Percentiles rank a stretch among this genome's conserved stretches.
Evolutionary conservation across 805 yeast genomes (phyloP).

Genomic region (Cyberlindnera misumaiensis): DNA sequence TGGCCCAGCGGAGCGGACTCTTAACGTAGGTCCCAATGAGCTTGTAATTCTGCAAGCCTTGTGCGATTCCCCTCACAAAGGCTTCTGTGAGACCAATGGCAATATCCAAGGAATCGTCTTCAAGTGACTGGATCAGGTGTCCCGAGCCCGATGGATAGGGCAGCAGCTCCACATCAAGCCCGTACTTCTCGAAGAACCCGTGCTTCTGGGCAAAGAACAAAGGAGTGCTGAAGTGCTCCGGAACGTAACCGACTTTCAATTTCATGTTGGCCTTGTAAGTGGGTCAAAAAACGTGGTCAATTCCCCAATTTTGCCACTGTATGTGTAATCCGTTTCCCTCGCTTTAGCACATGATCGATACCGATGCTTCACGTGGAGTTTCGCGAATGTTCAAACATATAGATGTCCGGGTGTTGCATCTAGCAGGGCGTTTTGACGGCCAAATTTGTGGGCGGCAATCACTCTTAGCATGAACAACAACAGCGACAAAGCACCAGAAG

Average conservation of each 20-base stretch:
- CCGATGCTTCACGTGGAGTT: no score
- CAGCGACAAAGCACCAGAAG: background rate
- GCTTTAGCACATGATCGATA: no score
- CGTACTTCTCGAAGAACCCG: slow-evolving; percentile 44
- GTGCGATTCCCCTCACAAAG: slow-evolving; percentile 74
- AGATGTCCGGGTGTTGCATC: no score
- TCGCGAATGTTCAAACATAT: no score
- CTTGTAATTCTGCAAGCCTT: slow-evolving; percentile 42
- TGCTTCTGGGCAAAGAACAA: slow-evolving; percentile 61
- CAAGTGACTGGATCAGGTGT: slow-evolving; percentile 68
- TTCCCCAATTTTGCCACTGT: no score
- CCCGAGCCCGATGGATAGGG: slow-evolving; percentile 88
- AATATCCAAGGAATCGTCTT: slow-evolving; percentile 57
- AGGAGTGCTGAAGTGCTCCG: slow-evolving; percentile 91
- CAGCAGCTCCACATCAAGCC: slow-evolving; percentile 50
- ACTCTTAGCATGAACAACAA: background rate
- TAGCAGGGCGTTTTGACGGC: background rate
- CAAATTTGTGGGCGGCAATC: background rate
- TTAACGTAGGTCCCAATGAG: slow-evolving; percentile 78
- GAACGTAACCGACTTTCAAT: slow-evolving; percentile 71
- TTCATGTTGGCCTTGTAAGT: slow-evolving; percentile 10
- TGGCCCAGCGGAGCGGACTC: slow-evolving; percentile 87
- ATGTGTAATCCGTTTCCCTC: no score
- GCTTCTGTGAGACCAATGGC: slow-evolving; percentile 92
- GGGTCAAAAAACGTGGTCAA: no score